Evolutionary conservation across 805 yeast genomes (phyloP), one percentile per base, ranked within the genome.

Genomic region (Starmerella geochares): DNA sequence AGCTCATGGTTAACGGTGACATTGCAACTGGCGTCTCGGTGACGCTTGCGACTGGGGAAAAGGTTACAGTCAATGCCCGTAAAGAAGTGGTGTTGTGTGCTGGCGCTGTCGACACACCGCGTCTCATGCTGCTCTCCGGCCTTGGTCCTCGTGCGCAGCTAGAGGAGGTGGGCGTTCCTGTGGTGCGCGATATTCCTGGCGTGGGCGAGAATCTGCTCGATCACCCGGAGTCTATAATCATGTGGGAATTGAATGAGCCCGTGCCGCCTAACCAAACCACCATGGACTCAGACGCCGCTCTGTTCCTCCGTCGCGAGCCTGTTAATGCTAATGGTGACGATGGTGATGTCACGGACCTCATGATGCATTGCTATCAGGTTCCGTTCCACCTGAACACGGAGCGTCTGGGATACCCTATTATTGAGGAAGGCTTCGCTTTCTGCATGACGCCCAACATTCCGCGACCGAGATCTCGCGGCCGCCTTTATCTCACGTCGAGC

Each of bases 121-220:
- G 62, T 39, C 59, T 64, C 37, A 55, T 64, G 56, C 55, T 64
- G 62, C 65, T 61, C 39, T 61, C 65, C 28, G 67, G 67, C 28
- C 41, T 64, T 23, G 67, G 66, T 21, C 67, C 67, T 16, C 54
- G 49, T 50, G 49, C 54, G 48, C 63, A 64, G 52, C 57, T 64
- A 28, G 58, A 57, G 40, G 55, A 45, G 25, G 60, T 59, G 32
- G 64, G 65, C 17, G 60, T 64, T 48, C 56, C 58, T 20, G 58
- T 57, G 19, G 49, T 56, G n/a, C 56, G 58, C 21, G 65, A 64
- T 46, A 56, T 60, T 32, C 62, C 59, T 28, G 64, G 62, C 36
- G 67, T 64, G 32, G 67, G 67, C n/a, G 61, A 64, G 50, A 58
- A 64, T 52, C 60, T 64, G 49, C 58, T 63, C 47, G 67, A 64